phyloP scores from a whole-genome alignment of 805 yeast genomes.

The Jamesozyma lodderae region DNA sequence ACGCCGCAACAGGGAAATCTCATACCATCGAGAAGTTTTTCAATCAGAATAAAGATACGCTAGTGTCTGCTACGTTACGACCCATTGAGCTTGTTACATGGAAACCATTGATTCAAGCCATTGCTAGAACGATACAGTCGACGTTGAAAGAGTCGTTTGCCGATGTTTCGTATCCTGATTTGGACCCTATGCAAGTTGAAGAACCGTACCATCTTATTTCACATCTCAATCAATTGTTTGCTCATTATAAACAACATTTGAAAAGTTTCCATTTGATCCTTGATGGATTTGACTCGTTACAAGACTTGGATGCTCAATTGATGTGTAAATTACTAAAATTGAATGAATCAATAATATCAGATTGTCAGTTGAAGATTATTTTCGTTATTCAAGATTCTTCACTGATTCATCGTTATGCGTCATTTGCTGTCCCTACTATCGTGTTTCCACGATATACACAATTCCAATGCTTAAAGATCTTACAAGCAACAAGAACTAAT shows the following conservation, averaged over 20 bases:
- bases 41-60: slow-evolving; percentile 8
- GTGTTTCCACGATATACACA: slow-evolving; percentile 25
- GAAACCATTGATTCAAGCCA: slow-evolving; percentile 27
- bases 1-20: slow-evolving; percentile 26
- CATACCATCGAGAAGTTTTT: slow-evolving; percentile 16
- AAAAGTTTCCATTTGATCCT: slow-evolving; percentile 16
- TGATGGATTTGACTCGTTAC: slow-evolving; percentile 29
- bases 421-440: slow-evolving; percentile 22
- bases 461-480: slow-evolving; percentile 17
- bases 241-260: not conserved
- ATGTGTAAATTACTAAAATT: slow-evolving; percentile 21
- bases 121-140: slow-evolving; percentile 19
- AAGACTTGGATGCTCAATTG: slow-evolving; percentile 26
- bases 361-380: slow-evolving; percentile 16
- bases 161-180: not conserved
- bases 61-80: slow-evolving; percentile 16
- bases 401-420: slow-evolving; percentile 21
- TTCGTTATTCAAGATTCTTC: slow-evolving; percentile 18
- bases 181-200: slow-evolving; percentile 27
- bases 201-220: slow-evolving; percentile 23
- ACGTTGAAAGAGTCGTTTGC: slow-evolving; percentile 13
- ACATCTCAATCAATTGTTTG: slow-evolving; percentile 11
- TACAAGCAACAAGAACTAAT: slow-evolving; percentile 11
- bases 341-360: slow-evolving; percentile 17
- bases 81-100: slow-evolving; percentile 27